Evolutionary conservation across 768 basidiomycete species (phyloP).

Genomic region (Termitomyces sp.): DNA sequence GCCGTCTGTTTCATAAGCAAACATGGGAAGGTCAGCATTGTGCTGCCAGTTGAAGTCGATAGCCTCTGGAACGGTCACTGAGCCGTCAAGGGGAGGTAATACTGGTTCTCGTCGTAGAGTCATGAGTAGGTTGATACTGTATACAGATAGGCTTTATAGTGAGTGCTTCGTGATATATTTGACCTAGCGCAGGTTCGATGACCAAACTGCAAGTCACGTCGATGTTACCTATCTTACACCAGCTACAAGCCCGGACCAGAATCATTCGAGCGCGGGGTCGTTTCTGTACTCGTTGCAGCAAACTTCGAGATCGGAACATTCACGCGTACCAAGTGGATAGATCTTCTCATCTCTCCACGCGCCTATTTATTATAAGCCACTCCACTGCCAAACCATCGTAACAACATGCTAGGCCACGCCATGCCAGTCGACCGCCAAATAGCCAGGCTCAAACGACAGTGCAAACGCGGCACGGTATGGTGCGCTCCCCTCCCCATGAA

Average conservation of each 20-base stretch:
- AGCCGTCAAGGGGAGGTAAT: conserved; percentile 12
- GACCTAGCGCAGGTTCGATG: not conserved
- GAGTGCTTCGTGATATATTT: not conserved
- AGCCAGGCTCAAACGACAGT: no score
- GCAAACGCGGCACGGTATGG: no score
- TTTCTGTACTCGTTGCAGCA: not conserved
- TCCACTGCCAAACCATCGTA: not conserved
- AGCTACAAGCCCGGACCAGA: not conserved
- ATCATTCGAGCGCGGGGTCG: not conserved
- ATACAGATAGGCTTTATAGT: not conserved
- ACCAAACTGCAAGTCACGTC: not conserved
- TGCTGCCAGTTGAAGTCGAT: conserved; percentile 18
- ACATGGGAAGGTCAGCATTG: conserved; percentile 16
- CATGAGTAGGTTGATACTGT: not conserved
- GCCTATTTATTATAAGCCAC: not conserved
- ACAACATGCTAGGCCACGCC: not conserved
- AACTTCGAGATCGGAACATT: not conserved
- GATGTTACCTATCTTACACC: no score
- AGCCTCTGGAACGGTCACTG: conserved; percentile 13
- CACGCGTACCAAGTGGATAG: not conserved
- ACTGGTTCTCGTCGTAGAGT: conserved; percentile 1
- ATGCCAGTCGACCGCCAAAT: no score
- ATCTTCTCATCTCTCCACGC: not conserved
- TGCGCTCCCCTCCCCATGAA: no score
- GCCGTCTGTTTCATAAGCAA: conserved; percentile 14